A percentile compares a stretch with the other conserved stretches of the same genome.
Evolutionary conservation across 2,329 filamentous ascomycete species (phyloP).

Genomic region (Cadophora gregata): DNA sequence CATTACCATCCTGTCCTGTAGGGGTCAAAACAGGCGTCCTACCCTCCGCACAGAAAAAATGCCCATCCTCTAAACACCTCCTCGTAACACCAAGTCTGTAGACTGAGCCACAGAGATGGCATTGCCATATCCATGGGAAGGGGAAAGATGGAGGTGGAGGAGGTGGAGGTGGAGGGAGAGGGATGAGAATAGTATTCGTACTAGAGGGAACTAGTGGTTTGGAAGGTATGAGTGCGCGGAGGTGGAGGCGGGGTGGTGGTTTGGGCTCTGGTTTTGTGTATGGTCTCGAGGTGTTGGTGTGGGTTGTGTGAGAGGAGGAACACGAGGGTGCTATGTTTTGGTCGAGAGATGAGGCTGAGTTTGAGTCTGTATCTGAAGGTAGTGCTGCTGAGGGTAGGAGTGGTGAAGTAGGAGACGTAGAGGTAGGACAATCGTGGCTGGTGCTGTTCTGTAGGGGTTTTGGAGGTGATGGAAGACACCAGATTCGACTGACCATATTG

Average conservation of each 20-base stretch:
- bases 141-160: constrained; percentile 38
- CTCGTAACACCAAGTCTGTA: constrained; percentile 46
- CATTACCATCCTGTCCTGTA: too few species aligned
- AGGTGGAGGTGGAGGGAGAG: constrained; percentile 18
- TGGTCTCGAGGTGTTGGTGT: neutral
- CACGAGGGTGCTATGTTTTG: neutral
- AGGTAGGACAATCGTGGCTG: constrained; percentile 6
- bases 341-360: too few species aligned
- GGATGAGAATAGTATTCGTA: too few species aligned
- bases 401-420: constrained; percentile 2
- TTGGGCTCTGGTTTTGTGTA: neutral
- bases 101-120: constrained; percentile 43
- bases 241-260: constrained; percentile 32
- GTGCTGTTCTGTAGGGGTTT: neutral
- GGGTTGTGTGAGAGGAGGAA: neutral
- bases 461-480: neutral
- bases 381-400: neutral
- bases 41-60: constrained; percentile 36
- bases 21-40: constrained; percentile 19
- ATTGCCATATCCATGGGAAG: constrained; percentile 47
- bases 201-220: too few species aligned
- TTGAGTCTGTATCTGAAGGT: neutral
- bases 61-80: constrained; percentile 44
- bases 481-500: constrained; percentile 1
- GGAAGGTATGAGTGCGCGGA: constrained; percentile 28